phyloP scores from a whole-genome alignment of 345 rosid genomes.

The Gossypium australe region DNA sequence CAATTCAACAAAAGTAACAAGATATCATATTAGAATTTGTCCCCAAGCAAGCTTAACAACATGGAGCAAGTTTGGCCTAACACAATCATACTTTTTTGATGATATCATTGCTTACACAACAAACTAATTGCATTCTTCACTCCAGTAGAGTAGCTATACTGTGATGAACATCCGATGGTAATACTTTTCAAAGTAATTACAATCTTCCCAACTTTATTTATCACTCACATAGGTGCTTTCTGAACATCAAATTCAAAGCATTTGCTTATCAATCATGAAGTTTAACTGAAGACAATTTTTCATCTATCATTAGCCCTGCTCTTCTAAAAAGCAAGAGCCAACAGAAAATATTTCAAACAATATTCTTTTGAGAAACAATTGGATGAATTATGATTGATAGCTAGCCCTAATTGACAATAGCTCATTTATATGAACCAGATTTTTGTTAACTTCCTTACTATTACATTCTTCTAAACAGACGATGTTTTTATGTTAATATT shows the following conservation, averaged over 20 bases:
- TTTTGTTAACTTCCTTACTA: conserved; percentile 3
- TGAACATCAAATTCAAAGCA: background rate
- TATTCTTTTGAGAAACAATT: background rate
- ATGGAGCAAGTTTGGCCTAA: background rate
- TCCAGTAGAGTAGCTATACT: background rate
- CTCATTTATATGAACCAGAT: background rate
- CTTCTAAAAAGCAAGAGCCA: background rate
- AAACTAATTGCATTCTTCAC: background rate
- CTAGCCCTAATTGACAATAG: background rate
- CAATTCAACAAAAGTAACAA: background rate
- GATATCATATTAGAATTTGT: background rate
- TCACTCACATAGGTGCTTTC: background rate
- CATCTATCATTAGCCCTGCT: background rate
- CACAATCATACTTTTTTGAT: background rate
- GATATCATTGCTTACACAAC: background rate
- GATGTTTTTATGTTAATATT: background rate
- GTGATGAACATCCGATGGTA: background rate
- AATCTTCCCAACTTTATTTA: background rate
- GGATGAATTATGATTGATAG: background rate
- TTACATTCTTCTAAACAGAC: background rate
- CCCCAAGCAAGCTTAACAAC: background rate
- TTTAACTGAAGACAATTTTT: background rate
- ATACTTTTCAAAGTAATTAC: background rate
- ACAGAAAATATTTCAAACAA: background rate
- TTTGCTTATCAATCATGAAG: background rate